These are phyloP conservation scores for Ophiostoma piceae DNA, from an alignment of 2,329 filamentous ascomycete species.

Conservation along the genomic window DNA sequence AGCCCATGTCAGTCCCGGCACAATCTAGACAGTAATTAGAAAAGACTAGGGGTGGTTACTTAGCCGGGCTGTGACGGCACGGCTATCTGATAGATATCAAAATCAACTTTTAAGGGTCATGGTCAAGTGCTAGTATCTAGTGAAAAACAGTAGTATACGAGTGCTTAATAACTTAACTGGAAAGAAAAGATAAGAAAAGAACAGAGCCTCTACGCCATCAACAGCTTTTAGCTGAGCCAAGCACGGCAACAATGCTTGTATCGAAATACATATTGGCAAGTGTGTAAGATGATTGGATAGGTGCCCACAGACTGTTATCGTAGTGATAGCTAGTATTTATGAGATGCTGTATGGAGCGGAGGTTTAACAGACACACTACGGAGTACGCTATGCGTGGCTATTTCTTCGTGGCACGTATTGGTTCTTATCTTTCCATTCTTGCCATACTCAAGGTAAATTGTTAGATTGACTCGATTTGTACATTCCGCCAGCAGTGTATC, in stretches of 20 bases:
- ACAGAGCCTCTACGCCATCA: not conserved
- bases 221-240: not conserved
- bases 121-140: not conserved
- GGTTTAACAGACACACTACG: no score
- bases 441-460: not conserved
- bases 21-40: not conserved
- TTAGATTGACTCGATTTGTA: not conserved
- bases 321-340: no score
- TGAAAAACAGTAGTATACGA: not conserved
- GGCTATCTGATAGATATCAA: not conserved
- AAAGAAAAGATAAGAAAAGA: not conserved
- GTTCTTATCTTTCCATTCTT: not conserved
- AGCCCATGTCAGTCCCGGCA: not conserved
- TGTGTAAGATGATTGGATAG: not conserved
- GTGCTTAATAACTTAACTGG: not conserved
- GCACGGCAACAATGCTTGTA: not conserved
- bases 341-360: no score
- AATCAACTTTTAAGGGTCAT: not conserved
- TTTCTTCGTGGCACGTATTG: no score
- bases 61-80: not conserved
- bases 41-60: not conserved
- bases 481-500: no score
- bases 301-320: not conserved
- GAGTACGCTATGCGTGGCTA: no score
- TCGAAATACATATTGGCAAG: not conserved